Percentiles rank a stretch among this genome's conserved stretches.
Conservation (phyloP, 176 grass and related monocot species). For the Poa annua region DNA sequence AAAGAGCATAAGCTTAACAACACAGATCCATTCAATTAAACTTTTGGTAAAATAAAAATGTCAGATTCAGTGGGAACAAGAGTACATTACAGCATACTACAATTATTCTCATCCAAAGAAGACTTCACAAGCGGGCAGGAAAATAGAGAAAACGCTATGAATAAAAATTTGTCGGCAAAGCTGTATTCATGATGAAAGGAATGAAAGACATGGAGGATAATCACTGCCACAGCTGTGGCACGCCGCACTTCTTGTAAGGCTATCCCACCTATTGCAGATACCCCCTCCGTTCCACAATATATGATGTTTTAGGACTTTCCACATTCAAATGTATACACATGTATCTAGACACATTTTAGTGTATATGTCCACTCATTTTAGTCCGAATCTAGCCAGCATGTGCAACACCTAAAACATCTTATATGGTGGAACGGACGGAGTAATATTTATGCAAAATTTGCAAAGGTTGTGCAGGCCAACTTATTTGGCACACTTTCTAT, state of each 20-base stretch:
- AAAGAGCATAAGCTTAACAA: constrained; percentile 22
- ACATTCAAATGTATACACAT: too few species aligned
- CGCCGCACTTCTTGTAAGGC: background rate
- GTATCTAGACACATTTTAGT: too few species aligned
- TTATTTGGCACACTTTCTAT: background rate
- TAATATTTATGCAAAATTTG: background rate
- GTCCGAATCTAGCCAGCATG: too few species aligned
- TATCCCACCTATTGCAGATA: too few species aligned
- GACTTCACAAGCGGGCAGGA: background rate
- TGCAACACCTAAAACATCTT: too few species aligned
- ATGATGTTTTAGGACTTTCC: too few species aligned
- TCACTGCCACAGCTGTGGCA: background rate
- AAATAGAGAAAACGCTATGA: background rate
- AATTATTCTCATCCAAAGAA: background rate
- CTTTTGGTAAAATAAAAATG: background rate
- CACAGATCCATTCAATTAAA: constrained; percentile 13
- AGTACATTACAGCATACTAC: background rate
- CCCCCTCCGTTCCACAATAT: too few species aligned
- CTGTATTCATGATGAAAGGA: background rate
- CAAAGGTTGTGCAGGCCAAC: background rate
- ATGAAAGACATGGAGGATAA: constrained; percentile 2
- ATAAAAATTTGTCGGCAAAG: background rate
- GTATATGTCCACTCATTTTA: too few species aligned
- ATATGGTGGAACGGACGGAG: too few species aligned
- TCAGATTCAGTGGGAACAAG: constrained; percentile 7